Evolutionary conservation across 2,329 filamentous ascomycete genomes (phyloP).

Genomic region (Coniochaeta hoffmannii): DNA sequence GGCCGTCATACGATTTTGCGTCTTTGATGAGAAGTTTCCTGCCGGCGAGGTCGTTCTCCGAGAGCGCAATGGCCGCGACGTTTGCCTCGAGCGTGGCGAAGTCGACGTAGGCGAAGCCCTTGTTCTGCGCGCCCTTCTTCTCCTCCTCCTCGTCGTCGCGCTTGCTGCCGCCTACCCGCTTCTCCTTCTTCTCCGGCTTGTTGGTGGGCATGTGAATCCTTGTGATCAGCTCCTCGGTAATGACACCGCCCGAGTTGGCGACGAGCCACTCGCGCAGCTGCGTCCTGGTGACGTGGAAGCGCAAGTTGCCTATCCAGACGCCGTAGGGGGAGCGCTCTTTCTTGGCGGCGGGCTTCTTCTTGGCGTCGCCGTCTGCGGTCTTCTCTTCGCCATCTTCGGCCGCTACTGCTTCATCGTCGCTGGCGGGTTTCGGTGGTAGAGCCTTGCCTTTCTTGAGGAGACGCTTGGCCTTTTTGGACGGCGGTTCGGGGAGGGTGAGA

Average conservation of each 20-base stretch:
- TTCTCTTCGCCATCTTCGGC: slow-evolving; percentile 28
- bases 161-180: slow-evolving; percentile 9
- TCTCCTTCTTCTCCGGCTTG: slow-evolving; percentile 27
- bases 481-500: slow-evolving; percentile 79
- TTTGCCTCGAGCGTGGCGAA: slow-evolving; percentile 66
- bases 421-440: slow-evolving; percentile 36
- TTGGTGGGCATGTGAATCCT: slow-evolving; percentile 71
- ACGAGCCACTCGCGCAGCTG: slow-evolving; percentile 77
- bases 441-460: slow-evolving; percentile 78
- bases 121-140: slow-evolving; percentile 58
- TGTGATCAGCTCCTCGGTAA: slow-evolving; percentile 67
- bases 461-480: slow-evolving; percentile 88
- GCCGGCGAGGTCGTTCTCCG: slow-evolving; percentile 71
- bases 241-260: slow-evolving; percentile 57
- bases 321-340: slow-evolving; percentile 69
- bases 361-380: slow-evolving; percentile 25
- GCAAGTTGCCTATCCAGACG: slow-evolving; percentile 93
- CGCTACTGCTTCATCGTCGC: slow-evolving; percentile 31
- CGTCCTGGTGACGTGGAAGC: slow-evolving; percentile 69
- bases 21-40: slow-evolving; percentile 90
- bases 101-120: slow-evolving; percentile 94
- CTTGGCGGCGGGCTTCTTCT: slow-evolving; percentile 26
- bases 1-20: slow-evolving; percentile 81
- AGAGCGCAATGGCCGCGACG: slow-evolving; percentile 72
- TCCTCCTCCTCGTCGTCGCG: slow-evolving; percentile 20